Conservation (phyloP, 2,329 filamentous ascomycete genomes). For the Ceratocystis papillata region DNA sequence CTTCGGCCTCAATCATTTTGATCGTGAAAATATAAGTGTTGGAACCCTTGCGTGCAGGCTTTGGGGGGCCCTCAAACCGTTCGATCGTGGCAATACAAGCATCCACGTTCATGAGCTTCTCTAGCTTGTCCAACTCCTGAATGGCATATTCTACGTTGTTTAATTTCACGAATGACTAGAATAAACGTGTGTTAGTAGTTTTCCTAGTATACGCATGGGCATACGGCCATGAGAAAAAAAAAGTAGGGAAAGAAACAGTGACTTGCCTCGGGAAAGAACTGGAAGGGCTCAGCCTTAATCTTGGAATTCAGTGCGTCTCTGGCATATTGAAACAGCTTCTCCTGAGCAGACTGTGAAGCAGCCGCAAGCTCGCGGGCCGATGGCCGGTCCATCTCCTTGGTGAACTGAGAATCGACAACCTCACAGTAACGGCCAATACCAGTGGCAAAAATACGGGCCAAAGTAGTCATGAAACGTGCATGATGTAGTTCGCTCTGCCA, state of each 20-base stretch:
- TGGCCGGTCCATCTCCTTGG: slow-evolving; percentile 83
- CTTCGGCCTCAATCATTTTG: slow-evolving; percentile 96
- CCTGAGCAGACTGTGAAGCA: slow-evolving; percentile 68
- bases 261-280: slow-evolving; percentile 82
- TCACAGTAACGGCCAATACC: slow-evolving; percentile 88
- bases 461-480: slow-evolving; percentile 91
- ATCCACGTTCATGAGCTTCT: slow-evolving; percentile 83
- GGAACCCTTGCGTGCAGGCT: slow-evolving; percentile 51
- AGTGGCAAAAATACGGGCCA: slow-evolving; percentile 72
- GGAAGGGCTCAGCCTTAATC: slow-evolving; percentile 90
- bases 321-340: slow-evolving; percentile 85
- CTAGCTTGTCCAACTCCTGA: slow-evolving; percentile 80
- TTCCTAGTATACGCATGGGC: slow-evolving; percentile 2
- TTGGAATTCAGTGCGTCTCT: slow-evolving; percentile 88
- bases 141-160: slow-evolving; percentile 97
- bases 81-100: slow-evolving; percentile 74
- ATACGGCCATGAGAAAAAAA: background rate
- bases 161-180: slow-evolving; percentile 85
- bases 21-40: slow-evolving; percentile 96
- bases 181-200: slow-evolving; percentile 29
- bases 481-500: slow-evolving; percentile 93
- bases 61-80: slow-evolving; percentile 58
- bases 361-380: slow-evolving; percentile 78
- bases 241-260: background rate
- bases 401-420: slow-evolving; percentile 72